phyloP scores from a whole-genome alignment of 2,329 filamentous ascomycete genomes.

The Beauveria pseudobassiana region DNA sequence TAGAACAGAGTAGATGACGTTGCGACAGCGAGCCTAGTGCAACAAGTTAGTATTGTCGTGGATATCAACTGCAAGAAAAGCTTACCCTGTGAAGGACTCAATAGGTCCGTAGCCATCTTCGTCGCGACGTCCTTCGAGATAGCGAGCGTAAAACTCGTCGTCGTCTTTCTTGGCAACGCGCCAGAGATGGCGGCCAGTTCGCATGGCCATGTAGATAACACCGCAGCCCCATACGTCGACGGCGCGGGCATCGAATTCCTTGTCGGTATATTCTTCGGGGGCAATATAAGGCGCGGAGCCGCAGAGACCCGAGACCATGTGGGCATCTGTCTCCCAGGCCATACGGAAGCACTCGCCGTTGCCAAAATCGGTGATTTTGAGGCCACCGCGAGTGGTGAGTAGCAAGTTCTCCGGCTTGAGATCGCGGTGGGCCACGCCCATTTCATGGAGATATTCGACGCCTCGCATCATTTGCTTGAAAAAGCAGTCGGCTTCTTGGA shows the following conservation, averaged over 20 bases:
- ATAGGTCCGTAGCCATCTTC: constrained; percentile 96
- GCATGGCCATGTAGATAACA: constrained; percentile 99
- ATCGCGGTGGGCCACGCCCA: constrained; percentile 96
- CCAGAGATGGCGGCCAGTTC: constrained; percentile 92
- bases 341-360: constrained; percentile 99
- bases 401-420: constrained; percentile 95
- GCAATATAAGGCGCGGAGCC: constrained; percentile 96
- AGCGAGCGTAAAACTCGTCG: constrained; percentile 93
- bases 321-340: constrained; percentile 97
- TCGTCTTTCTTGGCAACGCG: constrained; percentile 94
- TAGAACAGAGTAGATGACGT: constrained; percentile 97
- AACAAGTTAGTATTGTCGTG: not conserved
- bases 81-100: constrained; percentile 91
- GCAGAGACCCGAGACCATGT: constrained; percentile 96
- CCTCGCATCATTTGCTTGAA: constrained; percentile 99
- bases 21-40: constrained; percentile 81
- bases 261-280: constrained; percentile 90
- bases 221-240: constrained; percentile 98
- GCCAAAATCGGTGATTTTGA: constrained; percentile 98
- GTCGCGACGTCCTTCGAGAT: constrained; percentile 84
- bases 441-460: constrained; percentile 98
- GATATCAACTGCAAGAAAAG: constrained; percentile 14
- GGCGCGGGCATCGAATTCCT: constrained; percentile 94
- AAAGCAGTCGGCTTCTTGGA: constrained; percentile 90
- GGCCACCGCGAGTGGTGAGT: constrained; percentile 79